A percentile compares a stretch with the other conserved stretches of the same genome.
Conservation (phyloP, 129 eudicot genomes). For the Calendula officinalis region DNA sequence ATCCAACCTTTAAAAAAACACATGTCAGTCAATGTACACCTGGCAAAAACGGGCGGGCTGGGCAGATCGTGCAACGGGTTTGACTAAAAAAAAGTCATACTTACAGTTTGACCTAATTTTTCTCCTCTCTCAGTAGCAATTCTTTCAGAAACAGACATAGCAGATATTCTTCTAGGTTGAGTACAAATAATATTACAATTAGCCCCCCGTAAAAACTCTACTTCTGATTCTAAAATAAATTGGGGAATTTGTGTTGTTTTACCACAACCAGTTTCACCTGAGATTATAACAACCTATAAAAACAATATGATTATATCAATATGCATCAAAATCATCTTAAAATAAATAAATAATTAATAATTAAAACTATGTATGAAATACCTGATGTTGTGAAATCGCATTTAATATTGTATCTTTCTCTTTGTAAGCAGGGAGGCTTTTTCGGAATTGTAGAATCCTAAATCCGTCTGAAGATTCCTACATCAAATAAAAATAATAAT, state of each 20-base stretch:
- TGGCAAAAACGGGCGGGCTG: background rate
- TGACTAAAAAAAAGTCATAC: conserved; percentile 15
- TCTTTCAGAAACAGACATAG: conserved; percentile 97
- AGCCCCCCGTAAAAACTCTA: conserved; percentile 68
- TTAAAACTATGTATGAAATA: conserved; percentile 18
- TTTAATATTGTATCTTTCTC: conserved; percentile 76
- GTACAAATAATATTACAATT: conserved; percentile 86
- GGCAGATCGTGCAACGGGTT: background rate
- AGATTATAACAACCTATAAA: conserved; percentile 82
- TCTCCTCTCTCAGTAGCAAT: conserved; percentile 94
- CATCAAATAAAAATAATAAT: conserved; percentile 20
- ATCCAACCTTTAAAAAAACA: conserved; percentile 70
- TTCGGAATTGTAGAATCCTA: conserved; percentile 73
- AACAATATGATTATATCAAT: conserved; percentile 11
- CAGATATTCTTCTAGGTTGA: conserved; percentile 96
- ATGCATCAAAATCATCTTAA: conserved; percentile 13
- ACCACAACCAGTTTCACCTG: conserved; percentile 99
- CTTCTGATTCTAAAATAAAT: conserved; percentile 84
- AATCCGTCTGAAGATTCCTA: conserved; percentile 83
- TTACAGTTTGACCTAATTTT: conserved; percentile 81
- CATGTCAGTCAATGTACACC: conserved; percentile 4
- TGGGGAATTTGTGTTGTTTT: conserved; percentile 99
- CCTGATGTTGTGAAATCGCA: conserved; percentile 82
- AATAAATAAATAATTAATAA: background rate
- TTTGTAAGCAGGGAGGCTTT: conserved; percentile 83